A percentile compares a stretch with the other conserved stretches of the same genome.
Conservation (phyloP, 2,329 filamentous ascomycete species). For the Fusarium nelsonii region DNA sequence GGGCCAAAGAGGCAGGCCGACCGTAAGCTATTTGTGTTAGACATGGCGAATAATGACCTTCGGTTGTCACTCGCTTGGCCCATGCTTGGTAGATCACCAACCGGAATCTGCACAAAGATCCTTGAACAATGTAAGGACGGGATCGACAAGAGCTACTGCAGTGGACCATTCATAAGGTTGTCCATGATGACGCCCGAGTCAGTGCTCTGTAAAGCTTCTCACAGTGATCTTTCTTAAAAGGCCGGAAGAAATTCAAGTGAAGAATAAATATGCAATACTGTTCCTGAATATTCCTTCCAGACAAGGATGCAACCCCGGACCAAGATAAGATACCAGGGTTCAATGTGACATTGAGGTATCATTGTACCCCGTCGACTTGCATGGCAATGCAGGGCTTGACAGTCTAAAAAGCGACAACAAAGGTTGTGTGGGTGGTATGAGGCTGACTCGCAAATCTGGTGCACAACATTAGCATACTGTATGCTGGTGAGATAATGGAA, state of each 20-base stretch:
- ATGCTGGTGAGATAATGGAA: neutral
- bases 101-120: conserved; percentile 33
- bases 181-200: conserved; percentile 23
- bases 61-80: conserved; percentile 34
- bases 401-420: conserved; percentile 13
- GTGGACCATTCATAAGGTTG: conserved; percentile 26
- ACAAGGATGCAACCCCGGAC: conserved; percentile 32
- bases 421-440: conserved; percentile 30
- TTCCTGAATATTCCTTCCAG: conserved; percentile 4
- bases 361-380: conserved; percentile 39
- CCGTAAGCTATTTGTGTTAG: conserved; percentile 40
- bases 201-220: conserved; percentile 2
- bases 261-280: neutral
- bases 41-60: conserved; percentile 22
- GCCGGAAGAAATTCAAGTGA: neutral
- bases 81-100: conserved; percentile 38
- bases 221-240: neutral
- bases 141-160: conserved; percentile 37
- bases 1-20: conserved; percentile 30
- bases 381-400: conserved; percentile 32
- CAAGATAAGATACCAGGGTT: conserved; percentile 30
- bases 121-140: conserved; percentile 11
- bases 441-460: conserved; percentile 32
- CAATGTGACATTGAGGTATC: conserved; percentile 34
- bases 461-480: neutral